Evolutionary conservation across 495 filamentous ascomycete species (phyloP), one percentile per base, ranked within the genome.

Genomic region (Glarea lozoyensis): DNA sequence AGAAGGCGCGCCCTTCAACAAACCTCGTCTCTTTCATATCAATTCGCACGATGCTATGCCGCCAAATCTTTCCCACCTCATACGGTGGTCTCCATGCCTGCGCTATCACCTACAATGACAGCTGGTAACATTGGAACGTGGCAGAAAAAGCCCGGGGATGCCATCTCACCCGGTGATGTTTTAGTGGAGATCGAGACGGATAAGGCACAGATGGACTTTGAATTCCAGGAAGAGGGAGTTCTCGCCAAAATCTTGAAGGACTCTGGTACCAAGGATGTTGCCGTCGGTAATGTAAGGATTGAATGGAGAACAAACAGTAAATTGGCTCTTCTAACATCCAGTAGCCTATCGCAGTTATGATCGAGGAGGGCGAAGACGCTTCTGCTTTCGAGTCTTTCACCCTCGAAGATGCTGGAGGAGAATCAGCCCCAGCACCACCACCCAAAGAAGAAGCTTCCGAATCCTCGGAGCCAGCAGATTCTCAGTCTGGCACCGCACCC

Each of bases 171-270:
- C 34, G 93, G 93, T 58, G 93, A 99, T 65, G 89, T 97, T n/a
- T 67, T 99, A 45, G 93, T 97, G 21, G 93, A 99, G 72, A 97
- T 99, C 60, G 93, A 99, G 72, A 99, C 93, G 58, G 93, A 99
- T 66, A 99, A 99, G 74, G 93, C 93, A 31, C 93, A 99, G 66
- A 99, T 99, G 93, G 93, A 99, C 72, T 99, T 99, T 57, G 93
- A 99, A 65, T 99, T 93, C 65, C 93, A 99, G 65, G 92, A 99
- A 51, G 92, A 99, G 60, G 92, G 93, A 69, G 73, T 94, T 24
- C 68, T 99, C 43, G 93, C 93, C 45, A 97, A 96, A 76, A 76
- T 97, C 46, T 65, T 99, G 62, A 94, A 88, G 69, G 85, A 94
- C 2, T 80, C 80, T 23, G 93, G 93, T 34, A 88, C 84, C 65